Conservation (phyloP, 108 stramenopile genomes). For the Nannochloropsis salina region DNA sequence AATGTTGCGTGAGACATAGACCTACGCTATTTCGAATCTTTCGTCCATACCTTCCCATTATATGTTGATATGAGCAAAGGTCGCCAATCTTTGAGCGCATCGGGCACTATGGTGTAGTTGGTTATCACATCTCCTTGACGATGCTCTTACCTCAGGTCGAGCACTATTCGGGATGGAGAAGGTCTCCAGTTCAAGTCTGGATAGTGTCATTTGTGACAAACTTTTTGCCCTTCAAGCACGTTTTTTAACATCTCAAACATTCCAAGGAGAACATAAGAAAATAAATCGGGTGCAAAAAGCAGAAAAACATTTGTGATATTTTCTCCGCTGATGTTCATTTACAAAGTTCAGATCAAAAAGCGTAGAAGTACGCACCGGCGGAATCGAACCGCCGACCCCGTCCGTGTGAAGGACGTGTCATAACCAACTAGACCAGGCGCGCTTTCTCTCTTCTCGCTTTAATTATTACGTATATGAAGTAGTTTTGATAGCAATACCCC, state of each 20-base stretch:
- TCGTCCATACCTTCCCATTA: no score
- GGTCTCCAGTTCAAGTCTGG: conserved; percentile 11
- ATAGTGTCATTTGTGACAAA: not conserved
- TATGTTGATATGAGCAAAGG: no score
- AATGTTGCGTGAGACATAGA: no score
- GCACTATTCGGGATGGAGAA: not conserved
- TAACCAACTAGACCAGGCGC: conserved; percentile 67
- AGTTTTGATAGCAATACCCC: no score
- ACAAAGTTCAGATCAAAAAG: conserved; percentile 28
- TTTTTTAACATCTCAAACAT: no score
- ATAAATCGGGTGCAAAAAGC: no score
- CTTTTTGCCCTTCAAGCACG: not conserved
- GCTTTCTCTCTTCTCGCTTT: not conserved
- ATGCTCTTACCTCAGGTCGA: not conserved
- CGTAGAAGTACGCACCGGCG: conserved; percentile 55
- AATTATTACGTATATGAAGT: no score
- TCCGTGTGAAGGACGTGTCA: conserved; percentile 68
- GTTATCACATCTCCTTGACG: conserved; percentile 12
- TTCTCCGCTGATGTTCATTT: not conserved
- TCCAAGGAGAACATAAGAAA: no score
- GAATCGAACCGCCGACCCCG: conserved; percentile 68
- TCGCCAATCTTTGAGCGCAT: not conserved
- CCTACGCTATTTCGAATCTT: no score
- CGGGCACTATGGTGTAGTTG: not conserved
- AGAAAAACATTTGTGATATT: not conserved